Percentiles rank a stretch among this genome's conserved stretches.
These are phyloP conservation scores for Nematocida sp. DNA, from an alignment of 371 early-diverging fungal genomes.

Conservation along the genomic window DNA sequence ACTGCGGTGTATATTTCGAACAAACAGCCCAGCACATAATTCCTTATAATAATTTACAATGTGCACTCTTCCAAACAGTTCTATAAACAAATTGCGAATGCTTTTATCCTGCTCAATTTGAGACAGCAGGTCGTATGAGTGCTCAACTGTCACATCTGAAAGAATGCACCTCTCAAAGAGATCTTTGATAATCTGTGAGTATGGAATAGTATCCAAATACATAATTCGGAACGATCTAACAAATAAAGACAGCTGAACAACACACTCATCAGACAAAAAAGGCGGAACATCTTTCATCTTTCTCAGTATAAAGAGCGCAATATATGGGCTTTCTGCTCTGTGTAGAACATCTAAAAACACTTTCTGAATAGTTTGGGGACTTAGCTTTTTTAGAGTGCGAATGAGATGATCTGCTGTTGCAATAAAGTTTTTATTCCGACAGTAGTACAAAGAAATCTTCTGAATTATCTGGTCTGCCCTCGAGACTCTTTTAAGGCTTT, in stretches of 20 bases:
- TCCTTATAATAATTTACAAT: slow-evolving; percentile 52
- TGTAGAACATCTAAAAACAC: slow-evolving; percentile 33
- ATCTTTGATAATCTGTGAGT: neutral
- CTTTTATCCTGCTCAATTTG: neutral
- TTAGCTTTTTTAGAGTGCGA: slow-evolving; percentile 2
- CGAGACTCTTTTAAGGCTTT: slow-evolving; percentile 8
- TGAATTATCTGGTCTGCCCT: slow-evolving; percentile 39
- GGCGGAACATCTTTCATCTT: neutral
- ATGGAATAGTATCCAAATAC: slow-evolving; percentile 40
- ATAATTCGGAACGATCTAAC: slow-evolving; percentile 1
- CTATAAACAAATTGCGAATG: neutral
- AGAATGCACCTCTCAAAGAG: slow-evolving; percentile 17
- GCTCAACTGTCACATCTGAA: slow-evolving; percentile 40
- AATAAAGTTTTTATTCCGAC: slow-evolving; percentile 18
- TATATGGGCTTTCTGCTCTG: slow-evolving; percentile 25
- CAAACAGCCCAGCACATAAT: slow-evolving; percentile 17
- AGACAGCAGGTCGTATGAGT: slow-evolving; percentile 19
- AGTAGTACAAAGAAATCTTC: slow-evolving; percentile 33
- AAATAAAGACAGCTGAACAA: slow-evolving; percentile 18
- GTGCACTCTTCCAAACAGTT: slow-evolving; percentile 37
- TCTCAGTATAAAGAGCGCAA: slow-evolving; percentile 13
- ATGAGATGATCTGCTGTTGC: slow-evolving; percentile 5
- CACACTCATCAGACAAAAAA: slow-evolving; percentile 46
- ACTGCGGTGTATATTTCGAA: neutral
- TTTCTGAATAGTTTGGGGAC: slow-evolving; percentile 8